A percentile compares a stretch with the other conserved stretches of the same genome.
Evolutionary conservation across 2,329 filamentous ascomycete genomes (phyloP).

Genomic region (Colletotrichum acutatum): DNA sequence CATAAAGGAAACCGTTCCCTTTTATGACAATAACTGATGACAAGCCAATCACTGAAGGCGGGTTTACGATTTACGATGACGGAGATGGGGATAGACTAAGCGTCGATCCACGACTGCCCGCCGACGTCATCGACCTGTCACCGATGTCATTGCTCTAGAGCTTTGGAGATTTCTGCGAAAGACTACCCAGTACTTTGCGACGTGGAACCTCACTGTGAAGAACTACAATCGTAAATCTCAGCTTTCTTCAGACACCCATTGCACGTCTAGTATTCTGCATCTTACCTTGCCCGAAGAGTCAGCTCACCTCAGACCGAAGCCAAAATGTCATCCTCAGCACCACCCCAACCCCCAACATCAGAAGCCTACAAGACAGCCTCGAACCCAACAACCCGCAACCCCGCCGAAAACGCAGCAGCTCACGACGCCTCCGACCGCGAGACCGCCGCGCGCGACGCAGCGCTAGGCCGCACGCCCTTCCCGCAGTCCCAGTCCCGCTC

Average conservation of each 20-base stretch:
- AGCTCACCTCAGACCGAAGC: neutral
- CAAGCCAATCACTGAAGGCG: neutral
- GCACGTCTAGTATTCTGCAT: too few species aligned
- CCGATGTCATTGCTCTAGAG: conserved; percentile 6
- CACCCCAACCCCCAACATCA: conserved; percentile 26
- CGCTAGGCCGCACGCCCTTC: conserved; percentile 28
- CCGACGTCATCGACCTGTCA: conserved; percentile 36
- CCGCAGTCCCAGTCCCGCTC: conserved; percentile 12
- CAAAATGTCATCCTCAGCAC: conserved; percentile 16
- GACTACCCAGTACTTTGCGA: neutral
- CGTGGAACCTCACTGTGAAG: too few species aligned
- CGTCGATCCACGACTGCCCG: conserved; percentile 29
- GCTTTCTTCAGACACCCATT: neutral
- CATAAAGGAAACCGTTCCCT: neutral
- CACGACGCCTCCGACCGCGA: neutral
- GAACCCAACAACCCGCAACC: conserved; percentile 19
- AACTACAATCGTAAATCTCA: neutral
- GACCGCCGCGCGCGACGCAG: conserved; percentile 14
- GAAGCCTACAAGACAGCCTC: conserved; percentile 25
- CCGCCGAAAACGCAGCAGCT: conserved; percentile 19
- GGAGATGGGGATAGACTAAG: neutral
- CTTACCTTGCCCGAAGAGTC: neutral
- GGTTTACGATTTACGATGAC: conserved; percentile 18
- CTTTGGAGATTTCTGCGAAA: neutral
- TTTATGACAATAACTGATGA: neutral